Conservation (phyloP, 768 basidiomycete species). For the Tulasnella calospora region DNA sequence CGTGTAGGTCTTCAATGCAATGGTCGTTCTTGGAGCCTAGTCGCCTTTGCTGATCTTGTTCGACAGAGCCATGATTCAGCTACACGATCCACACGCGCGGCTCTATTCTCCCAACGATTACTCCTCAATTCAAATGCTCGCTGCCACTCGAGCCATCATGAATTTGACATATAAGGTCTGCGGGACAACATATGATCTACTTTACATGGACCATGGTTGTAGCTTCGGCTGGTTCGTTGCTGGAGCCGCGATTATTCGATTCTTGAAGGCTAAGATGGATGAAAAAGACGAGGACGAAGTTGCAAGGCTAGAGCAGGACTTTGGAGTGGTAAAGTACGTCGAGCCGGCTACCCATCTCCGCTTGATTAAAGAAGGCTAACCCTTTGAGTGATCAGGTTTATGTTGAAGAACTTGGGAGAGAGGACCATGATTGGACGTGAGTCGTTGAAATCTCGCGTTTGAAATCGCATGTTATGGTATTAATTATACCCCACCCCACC, state of each 20-base stretch:
- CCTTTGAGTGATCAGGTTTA: background rate
- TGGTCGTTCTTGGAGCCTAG: background rate
- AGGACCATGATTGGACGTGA: slow-evolving; percentile 12
- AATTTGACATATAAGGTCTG: slow-evolving; percentile 16
- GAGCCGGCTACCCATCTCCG: background rate
- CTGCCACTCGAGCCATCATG: slow-evolving; percentile 14
- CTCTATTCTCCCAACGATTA: slow-evolving; percentile 8
- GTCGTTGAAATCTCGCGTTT: background rate
- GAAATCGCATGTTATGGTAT: background rate
- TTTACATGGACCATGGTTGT: slow-evolving; percentile 12
- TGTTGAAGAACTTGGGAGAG: slow-evolving; percentile 8
- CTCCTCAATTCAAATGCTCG: slow-evolving; percentile 12
- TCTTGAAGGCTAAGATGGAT: slow-evolving; percentile 9
- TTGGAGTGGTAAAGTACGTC: slow-evolving; percentile 1
- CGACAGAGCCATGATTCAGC: slow-evolving; percentile 14
- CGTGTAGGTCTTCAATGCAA: background rate
- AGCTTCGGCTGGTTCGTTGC: slow-evolving; percentile 14
- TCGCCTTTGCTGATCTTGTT: background rate
- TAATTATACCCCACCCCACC: background rate
- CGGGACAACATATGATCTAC: slow-evolving; percentile 20
- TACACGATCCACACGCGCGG: slow-evolving; percentile 25
- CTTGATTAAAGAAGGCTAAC: background rate
- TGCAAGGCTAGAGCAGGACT: background rate
- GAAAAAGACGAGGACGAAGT: background rate
- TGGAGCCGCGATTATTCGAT: slow-evolving; percentile 7